Evolutionary conservation across 1,139 yeast species (phyloP), one percentile per base, ranked within the genome.

Genomic region (Saccharomyces pastorianus): DNA sequence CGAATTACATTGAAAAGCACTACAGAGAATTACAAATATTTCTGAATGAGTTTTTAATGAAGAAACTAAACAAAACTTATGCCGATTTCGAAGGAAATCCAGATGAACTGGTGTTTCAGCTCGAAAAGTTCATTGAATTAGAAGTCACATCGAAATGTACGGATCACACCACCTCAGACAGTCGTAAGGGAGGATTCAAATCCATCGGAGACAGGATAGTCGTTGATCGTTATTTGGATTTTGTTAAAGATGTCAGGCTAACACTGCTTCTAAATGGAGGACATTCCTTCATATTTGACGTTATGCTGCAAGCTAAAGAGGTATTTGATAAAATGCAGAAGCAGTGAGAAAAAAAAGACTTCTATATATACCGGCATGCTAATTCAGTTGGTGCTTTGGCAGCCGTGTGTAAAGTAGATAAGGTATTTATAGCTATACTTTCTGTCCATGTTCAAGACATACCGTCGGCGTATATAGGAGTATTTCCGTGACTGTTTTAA

Each of bases 1-100:
- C 79, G 0, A 73, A 72, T 55, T 76, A 73, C 59, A 75, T 76
- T 34, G 78, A 75, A 51, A 73, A 74, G 53, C 78, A 74, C 59
- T 76, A 75, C 59, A 64, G 64, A 13, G 78, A 75, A 52, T 59
- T 77, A 34, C 57, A 61, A 27, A 55, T 62, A 4, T 76, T 75
- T 61, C 64, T 71, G 47, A 49, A 55, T 23, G 70, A 64, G 47
- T 56, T 69, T 26, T 53, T 57, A 29, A 49, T 53, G 20, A 68
- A 69, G 48, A 54, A 57, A 5, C 55, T 69, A 7, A 70, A 71
- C 27, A 64, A 60, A 34, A 59, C 61, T 2, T 69, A 68, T 55
- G 56, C 67, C 2, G 72, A 69, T 48, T 68, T 69, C 48, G 72
- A 69, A 47, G 58, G 61, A 14, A 65, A 66, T 38, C 72, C 73